Conservation (phyloP, 2,329 filamentous ascomycete species). For the Botrytis byssoidea region DNA sequence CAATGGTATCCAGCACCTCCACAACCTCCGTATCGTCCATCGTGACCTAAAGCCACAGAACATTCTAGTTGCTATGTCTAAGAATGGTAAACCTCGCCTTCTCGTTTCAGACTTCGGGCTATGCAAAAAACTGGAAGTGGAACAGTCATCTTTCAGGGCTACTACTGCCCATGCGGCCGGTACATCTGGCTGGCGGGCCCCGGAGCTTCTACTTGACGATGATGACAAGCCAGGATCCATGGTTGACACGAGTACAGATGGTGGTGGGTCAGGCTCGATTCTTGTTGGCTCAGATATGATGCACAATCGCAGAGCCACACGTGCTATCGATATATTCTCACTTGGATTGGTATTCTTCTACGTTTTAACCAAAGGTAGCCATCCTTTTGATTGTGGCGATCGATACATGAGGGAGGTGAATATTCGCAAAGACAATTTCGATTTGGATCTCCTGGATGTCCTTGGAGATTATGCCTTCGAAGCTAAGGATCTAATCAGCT, state of each 20-base stretch:
- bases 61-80: slow-evolving; percentile 78
- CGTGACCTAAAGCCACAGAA: slow-evolving; percentile 98
- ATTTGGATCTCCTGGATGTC: slow-evolving; percentile 66
- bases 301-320: slow-evolving; percentile 77
- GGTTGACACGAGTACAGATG: slow-evolving; percentile 55
- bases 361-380: slow-evolving; percentile 86
- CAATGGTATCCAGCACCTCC: slow-evolving; percentile 82
- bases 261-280: slow-evolving; percentile 60
- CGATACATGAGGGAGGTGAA: slow-evolving; percentile 96
- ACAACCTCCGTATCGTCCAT: slow-evolving; percentile 91
- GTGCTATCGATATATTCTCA: slow-evolving; percentile 96
- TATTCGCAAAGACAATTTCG: slow-evolving; percentile 85
- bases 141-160: slow-evolving; percentile 90
- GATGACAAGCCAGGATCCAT: slow-evolving; percentile 55
- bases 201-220: slow-evolving; percentile 83
- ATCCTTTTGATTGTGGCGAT: slow-evolving; percentile 93
- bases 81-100: slow-evolving; percentile 71
- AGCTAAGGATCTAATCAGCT: slow-evolving; percentile 79
- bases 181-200: slow-evolving; percentile 94
- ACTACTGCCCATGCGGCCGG: slow-evolving; percentile 92
- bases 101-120: slow-evolving; percentile 97
- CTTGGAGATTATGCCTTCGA: slow-evolving; percentile 84
- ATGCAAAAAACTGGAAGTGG: slow-evolving; percentile 94
- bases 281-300: slow-evolving; percentile 57
- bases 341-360: slow-evolving; percentile 98